Percentiles rank a stretch among this genome's conserved stretches.
These are phyloP conservation scores for Peniophora sp. DNA, from an alignment of 1,284 basidiomycete species.

Conservation along the genomic window DNA sequence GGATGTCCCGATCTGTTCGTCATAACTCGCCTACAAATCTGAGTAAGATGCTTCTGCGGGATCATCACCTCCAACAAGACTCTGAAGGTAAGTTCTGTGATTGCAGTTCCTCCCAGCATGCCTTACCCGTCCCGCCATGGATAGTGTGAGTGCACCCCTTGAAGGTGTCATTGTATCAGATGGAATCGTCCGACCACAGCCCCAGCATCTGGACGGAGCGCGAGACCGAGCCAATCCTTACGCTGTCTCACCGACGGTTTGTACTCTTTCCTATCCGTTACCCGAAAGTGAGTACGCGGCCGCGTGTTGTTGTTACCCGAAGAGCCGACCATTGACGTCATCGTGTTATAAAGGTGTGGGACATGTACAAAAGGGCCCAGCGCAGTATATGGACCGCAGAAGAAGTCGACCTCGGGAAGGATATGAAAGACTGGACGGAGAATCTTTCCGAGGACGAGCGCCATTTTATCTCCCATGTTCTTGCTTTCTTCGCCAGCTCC, in stretches of 20 bases:
- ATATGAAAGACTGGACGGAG: slow-evolving; percentile 89
- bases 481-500: slow-evolving; percentile 95
- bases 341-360: slow-evolving; percentile 71
- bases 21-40: no score
- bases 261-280: slow-evolving; percentile 95
- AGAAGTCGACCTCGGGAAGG: slow-evolving; percentile 95
- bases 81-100: no score
- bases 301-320: neutral
- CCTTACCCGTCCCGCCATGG: no score
- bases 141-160: no score
- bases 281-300: slow-evolving; percentile 62
- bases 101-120: no score
- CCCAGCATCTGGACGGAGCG: no score
- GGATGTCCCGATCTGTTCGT: no score
- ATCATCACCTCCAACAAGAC: no score
- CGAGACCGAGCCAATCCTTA: slow-evolving; percentile 84
- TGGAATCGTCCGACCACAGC: no score
- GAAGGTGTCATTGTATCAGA: no score
- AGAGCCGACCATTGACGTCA: neutral
- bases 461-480: slow-evolving; percentile 93
- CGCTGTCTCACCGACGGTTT: slow-evolving; percentile 76
- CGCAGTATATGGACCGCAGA: slow-evolving; percentile 98
- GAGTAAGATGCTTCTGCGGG: no score
- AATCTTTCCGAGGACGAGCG: slow-evolving; percentile 91
- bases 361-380: slow-evolving; percentile 92